Conservation (phyloP, 805 yeast genomes). For the Metschnikowia kofuensis region DNA sequence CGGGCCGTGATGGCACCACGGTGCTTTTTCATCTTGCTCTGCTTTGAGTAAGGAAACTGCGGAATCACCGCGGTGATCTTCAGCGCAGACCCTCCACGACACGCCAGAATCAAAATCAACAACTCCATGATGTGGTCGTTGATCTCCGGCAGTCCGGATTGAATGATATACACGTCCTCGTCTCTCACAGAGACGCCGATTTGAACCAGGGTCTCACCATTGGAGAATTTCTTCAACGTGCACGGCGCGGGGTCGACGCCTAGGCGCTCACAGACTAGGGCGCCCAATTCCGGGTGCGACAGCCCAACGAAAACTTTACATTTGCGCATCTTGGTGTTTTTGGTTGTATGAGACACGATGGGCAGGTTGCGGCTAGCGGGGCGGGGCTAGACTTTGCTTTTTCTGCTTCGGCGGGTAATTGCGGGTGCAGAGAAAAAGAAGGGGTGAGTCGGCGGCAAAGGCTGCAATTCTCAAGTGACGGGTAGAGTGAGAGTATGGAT, state of each 20-base stretch:
- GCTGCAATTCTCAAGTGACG: too few species aligned
- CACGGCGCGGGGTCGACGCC: slow-evolving; percentile 96
- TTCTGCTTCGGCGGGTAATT: too few species aligned
- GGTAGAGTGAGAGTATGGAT: too few species aligned
- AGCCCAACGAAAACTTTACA: slow-evolving; percentile 95
- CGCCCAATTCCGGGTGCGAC: slow-evolving; percentile 94
- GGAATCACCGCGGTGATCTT: slow-evolving; percentile 97
- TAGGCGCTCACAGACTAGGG: slow-evolving; percentile 80
- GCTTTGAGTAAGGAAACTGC: slow-evolving; percentile 91
- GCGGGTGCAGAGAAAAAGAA: too few species aligned
- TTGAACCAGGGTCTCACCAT: slow-evolving; percentile 96
- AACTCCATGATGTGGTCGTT: slow-evolving; percentile 97
- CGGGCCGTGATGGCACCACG: slow-evolving; percentile 98
- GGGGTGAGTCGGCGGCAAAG: too few species aligned
- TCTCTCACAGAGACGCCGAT: slow-evolving; percentile 94
- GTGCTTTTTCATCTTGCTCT: slow-evolving; percentile 97
- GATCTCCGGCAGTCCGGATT: slow-evolving; percentile 80
- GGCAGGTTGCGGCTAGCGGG: background rate
- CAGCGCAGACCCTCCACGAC: slow-evolving; percentile 97
- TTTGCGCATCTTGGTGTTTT: slow-evolving; percentile 68
- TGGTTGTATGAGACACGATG: background rate
- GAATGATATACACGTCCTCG: slow-evolving; percentile 88
- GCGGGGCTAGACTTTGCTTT: too few species aligned
- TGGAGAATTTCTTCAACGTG: slow-evolving; percentile 85
- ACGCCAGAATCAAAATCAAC: slow-evolving; percentile 87